Conservation (phyloP, 768 basidiomycete species). For the Cyathus striatus region DNA sequence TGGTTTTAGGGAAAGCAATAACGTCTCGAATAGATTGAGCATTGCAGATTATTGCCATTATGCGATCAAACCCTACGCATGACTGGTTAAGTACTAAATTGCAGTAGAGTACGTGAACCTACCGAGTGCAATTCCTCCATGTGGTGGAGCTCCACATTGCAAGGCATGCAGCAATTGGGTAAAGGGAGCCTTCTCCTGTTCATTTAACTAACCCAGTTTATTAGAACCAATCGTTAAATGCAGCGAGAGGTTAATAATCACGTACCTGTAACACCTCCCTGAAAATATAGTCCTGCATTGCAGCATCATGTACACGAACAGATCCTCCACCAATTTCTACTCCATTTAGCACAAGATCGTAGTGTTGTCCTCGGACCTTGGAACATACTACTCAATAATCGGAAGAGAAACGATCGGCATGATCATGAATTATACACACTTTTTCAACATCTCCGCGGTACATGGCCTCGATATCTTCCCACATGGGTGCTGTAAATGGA, state of each 20-base stretch:
- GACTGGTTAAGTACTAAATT: slow-evolving; percentile 7
- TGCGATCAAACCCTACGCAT: slow-evolving; percentile 78
- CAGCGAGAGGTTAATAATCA: slow-evolving; percentile 7
- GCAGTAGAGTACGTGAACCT: slow-evolving; percentile 13
- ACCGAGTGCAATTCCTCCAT: slow-evolving; percentile 94
- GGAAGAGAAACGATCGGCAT: too few relatives aligned
- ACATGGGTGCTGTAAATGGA: slow-evolving; percentile 95
- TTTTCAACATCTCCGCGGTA: slow-evolving; percentile 62
- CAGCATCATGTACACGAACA: slow-evolving; percentile 86
- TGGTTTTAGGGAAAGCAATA: slow-evolving; percentile 94
- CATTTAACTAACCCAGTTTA: slow-evolving; percentile 49
- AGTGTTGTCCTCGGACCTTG: slow-evolving; percentile 94
- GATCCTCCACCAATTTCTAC: slow-evolving; percentile 93
- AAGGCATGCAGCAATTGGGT: slow-evolving; percentile 83
- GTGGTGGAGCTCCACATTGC: slow-evolving; percentile 88
- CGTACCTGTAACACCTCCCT: slow-evolving; percentile 70
- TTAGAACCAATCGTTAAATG: slow-evolving; percentile 1
- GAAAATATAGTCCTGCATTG: slow-evolving; percentile 84
- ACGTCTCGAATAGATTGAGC: slow-evolving; percentile 89
- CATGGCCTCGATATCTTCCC: slow-evolving; percentile 77
- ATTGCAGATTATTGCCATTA: slow-evolving; percentile 88
- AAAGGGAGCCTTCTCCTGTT: slow-evolving; percentile 72
- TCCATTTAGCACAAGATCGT: slow-evolving; percentile 92
- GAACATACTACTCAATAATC: too few relatives aligned
- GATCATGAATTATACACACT: too few relatives aligned